Conservation (phyloP, 768 basidiomycete species). For the Collybia nuda region DNA sequence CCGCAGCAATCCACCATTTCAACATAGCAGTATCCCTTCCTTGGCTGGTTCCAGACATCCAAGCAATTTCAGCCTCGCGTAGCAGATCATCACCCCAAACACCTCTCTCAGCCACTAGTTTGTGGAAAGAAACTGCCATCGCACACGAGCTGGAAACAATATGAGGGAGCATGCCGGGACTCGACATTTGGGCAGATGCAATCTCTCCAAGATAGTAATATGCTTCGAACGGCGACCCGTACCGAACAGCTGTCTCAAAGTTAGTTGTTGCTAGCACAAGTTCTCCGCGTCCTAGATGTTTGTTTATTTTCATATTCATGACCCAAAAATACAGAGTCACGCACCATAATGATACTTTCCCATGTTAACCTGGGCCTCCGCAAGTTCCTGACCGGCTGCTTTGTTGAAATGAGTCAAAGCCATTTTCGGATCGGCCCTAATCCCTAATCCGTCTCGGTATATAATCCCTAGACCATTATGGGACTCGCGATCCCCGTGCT, state of each 20-base stretch:
- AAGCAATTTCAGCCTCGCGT: conserved; percentile 75
- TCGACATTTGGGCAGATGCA: conserved; percentile 58
- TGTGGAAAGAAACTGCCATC: conserved; percentile 90
- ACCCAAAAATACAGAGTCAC: conserved; percentile 9
- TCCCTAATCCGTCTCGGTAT: conserved; percentile 83
- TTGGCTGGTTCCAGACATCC: conserved; percentile 67
- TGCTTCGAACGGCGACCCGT: conserved; percentile 92
- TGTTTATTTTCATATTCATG: neutral
- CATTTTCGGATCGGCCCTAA: conserved; percentile 61
- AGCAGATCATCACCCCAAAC: conserved; percentile 83
- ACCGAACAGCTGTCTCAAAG: conserved; percentile 82
- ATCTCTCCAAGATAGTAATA: conserved; percentile 92
- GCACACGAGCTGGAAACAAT: conserved; percentile 77
- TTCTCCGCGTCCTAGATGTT: conserved; percentile 63
- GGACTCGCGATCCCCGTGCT: conserved; percentile 82
- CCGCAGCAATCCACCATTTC: conserved; percentile 94
- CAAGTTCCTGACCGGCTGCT: conserved; percentile 85
- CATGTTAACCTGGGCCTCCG: conserved; percentile 90
- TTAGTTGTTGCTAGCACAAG: conserved; percentile 61
- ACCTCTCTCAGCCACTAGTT: conserved; percentile 89
- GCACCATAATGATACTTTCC: conserved; percentile 76
- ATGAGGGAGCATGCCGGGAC: conserved; percentile 39
- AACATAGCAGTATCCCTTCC: conserved; percentile 85
- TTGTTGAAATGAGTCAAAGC: conserved; percentile 67
- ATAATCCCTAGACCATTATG: conserved; percentile 92